These are phyloP conservation scores for Calonectria multiphialidica DNA, from an alignment of 2,329 filamentous ascomycete genomes.

Conservation along the genomic window DNA sequence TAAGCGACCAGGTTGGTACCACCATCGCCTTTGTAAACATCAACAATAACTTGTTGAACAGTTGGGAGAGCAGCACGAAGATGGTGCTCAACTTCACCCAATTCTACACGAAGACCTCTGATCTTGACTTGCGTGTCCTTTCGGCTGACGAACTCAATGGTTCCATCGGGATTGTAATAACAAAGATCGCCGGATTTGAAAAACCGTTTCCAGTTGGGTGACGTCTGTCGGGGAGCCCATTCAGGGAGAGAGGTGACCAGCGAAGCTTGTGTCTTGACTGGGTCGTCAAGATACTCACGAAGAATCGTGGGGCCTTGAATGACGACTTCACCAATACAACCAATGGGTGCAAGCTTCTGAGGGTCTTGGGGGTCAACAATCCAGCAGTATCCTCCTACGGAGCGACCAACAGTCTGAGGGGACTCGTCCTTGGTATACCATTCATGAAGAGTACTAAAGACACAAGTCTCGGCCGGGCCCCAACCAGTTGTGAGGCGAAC, in stretches of 20 bases:
- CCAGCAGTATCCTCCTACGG: constrained; percentile 26
- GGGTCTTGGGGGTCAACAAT: constrained; percentile 35
- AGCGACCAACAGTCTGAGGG: constrained; percentile 23
- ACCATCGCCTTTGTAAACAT: background rate
- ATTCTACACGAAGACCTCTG: constrained; percentile 57
- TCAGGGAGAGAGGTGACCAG: constrained; percentile 46
- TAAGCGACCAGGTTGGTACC: background rate
- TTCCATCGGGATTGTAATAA: constrained; percentile 48
- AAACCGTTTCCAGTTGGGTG: constrained; percentile 24
- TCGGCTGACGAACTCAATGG: constrained; percentile 57
- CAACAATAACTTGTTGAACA: background rate
- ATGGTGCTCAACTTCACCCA: constrained; percentile 33
- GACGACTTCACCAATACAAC: constrained; percentile 33
- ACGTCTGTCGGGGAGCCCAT: constrained; percentile 32
- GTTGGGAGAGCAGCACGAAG: constrained; percentile 7
- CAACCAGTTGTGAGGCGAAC: constrained; percentile 39
- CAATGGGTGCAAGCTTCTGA: constrained; percentile 27
- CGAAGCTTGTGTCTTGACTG: constrained; percentile 36
- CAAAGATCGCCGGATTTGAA: constrained; percentile 41
- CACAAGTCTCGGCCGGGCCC: constrained; percentile 36
- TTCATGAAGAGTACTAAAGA: constrained; percentile 28
- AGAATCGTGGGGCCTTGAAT: constrained; percentile 39
- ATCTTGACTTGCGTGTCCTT: constrained; percentile 69
- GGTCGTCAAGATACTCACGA: constrained; percentile 37
- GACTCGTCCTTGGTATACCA: background rate